A percentile compares a stretch with the other conserved stretches of the same genome.
Conservation (phyloP, 1,284 basidiomycete genomes). For the Tilletia walkeri region DNA sequence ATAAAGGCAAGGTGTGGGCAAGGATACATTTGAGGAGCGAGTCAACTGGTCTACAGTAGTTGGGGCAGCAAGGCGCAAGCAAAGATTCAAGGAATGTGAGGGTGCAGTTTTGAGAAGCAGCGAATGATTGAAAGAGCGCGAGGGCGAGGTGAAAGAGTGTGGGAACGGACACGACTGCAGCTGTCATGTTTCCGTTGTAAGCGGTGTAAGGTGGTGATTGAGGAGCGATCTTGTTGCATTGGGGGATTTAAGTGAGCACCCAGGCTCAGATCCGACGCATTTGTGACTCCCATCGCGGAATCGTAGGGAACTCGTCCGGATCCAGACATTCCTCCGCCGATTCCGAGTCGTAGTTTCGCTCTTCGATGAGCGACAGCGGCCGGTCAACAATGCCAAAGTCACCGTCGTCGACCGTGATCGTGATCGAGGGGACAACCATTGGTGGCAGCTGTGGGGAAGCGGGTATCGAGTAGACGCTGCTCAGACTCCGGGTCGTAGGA, state of each 20-base stretch:
- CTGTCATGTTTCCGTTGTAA: not conserved
- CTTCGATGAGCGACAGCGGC: constrained; percentile 16
- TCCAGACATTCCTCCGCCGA: constrained; percentile 17
- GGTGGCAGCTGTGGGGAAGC: constrained; percentile 17
- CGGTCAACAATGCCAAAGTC: constrained; percentile 17
- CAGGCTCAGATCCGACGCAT: constrained; percentile 1
- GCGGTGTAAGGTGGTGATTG: not conserved
- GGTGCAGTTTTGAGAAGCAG: no score
- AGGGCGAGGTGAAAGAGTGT: no score
- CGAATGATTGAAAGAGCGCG: no score
- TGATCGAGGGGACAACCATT: constrained; percentile 17
- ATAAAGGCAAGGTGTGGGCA: no score
- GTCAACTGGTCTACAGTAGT: no score
- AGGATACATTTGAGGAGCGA: no score
- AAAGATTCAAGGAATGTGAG: no score
- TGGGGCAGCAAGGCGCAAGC: no score
- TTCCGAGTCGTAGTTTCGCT: constrained; percentile 10
- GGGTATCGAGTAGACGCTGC: not conserved
- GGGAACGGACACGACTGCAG: no score
- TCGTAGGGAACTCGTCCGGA: constrained; percentile 17
- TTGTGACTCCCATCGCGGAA: constrained; percentile 12
- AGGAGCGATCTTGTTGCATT: not conserved
- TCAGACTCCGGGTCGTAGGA: constrained; percentile 7
- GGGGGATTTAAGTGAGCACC: not conserved
- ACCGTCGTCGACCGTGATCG: constrained; percentile 17